These are phyloP conservation scores for Phaffomyces opuntiae DNA, from an alignment of 805 yeast genomes.

Conservation along the genomic window DNA sequence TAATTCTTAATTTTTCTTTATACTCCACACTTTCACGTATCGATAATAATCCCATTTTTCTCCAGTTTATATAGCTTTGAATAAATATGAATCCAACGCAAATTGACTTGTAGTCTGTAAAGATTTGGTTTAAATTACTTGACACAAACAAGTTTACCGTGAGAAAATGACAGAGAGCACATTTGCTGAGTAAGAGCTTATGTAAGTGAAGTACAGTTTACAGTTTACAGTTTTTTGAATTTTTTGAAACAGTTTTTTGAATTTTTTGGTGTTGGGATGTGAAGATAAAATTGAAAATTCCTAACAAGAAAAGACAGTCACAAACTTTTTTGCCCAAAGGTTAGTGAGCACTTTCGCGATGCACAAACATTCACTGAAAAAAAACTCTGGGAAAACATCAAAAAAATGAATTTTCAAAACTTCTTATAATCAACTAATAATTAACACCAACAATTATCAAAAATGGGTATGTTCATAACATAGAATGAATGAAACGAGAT, in stretches of 20 bases:
- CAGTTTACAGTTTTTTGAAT: too few species aligned
- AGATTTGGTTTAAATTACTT: too few species aligned
- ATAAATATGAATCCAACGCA: too few species aligned
- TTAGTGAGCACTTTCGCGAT: constrained; percentile 12
- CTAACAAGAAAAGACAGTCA: constrained; percentile 8
- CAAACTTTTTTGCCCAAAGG: constrained; percentile 1
- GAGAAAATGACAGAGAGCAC: not conserved
- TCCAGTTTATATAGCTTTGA: too few species aligned
- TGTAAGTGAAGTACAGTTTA: too few species aligned
- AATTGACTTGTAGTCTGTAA: too few species aligned
- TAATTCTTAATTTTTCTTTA: too few species aligned
- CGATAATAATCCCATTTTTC: too few species aligned
- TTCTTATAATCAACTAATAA: constrained; percentile 2
- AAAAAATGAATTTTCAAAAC: constrained; percentile 6
- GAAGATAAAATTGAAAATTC: too few species aligned
- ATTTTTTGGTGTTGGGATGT: constrained; percentile 15
- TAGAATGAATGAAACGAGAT: not conserved
- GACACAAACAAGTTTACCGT: not conserved
- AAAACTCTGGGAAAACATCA: constrained; percentile 3
- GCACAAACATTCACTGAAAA: constrained; percentile 1
- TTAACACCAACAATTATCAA: constrained; percentile 21
- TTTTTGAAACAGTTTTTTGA: not conserved
- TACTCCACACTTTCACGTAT: too few species aligned
- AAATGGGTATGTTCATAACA: constrained; percentile 23
- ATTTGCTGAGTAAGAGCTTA: too few species aligned